These are phyloP conservation scores for Phytophthora macrochlamydospora DNA, from an alignment of 352 stramenopile species.

Conservation along the genomic window DNA sequence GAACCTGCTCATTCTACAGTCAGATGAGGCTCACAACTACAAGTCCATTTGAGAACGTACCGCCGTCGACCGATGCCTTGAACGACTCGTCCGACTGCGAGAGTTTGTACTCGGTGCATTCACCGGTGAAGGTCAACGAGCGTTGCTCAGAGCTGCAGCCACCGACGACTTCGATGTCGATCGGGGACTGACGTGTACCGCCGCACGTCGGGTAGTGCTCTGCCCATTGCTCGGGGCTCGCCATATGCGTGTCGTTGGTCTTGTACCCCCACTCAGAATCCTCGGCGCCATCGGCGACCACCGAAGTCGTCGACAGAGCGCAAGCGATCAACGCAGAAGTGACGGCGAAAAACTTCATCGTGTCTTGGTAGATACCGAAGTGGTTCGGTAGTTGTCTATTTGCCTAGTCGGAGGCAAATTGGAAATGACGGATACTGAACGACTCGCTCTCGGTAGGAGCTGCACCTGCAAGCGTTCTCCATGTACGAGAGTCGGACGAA, in stretches of 20 bases:
- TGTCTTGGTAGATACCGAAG: neutral
- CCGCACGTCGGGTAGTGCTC: conserved; percentile 31
- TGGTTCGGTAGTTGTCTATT: neutral
- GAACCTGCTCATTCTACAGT: conserved; percentile 14
- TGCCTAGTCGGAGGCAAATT: neutral
- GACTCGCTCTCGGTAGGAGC: neutral
- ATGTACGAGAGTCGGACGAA: neutral
- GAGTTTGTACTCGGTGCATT: conserved; percentile 26
- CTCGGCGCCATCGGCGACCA: conserved; percentile 10
- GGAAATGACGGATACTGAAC: neutral
- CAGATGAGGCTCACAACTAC: neutral
- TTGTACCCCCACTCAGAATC: conserved; percentile 27
- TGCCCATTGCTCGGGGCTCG: conserved; percentile 20
- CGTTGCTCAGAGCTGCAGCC: conserved; percentile 5
- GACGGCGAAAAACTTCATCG: conserved; percentile 24
- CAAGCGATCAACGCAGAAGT: conserved; percentile 12
- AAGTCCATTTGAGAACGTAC: conserved; percentile 2
- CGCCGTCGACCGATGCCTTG: conserved; percentile 22
- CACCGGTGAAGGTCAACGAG: conserved; percentile 25
- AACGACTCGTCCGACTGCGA: conserved; percentile 24
- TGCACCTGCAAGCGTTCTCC: neutral
- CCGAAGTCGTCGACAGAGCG: conserved; percentile 5
- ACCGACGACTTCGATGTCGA: conserved; percentile 21
- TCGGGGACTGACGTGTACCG: conserved; percentile 29
- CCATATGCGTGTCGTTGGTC: conserved; percentile 16